Evolutionary conservation across 495 filamentous ascomycete genomes (phyloP).

Genomic region (Hyaloscypha bicolor): DNA sequence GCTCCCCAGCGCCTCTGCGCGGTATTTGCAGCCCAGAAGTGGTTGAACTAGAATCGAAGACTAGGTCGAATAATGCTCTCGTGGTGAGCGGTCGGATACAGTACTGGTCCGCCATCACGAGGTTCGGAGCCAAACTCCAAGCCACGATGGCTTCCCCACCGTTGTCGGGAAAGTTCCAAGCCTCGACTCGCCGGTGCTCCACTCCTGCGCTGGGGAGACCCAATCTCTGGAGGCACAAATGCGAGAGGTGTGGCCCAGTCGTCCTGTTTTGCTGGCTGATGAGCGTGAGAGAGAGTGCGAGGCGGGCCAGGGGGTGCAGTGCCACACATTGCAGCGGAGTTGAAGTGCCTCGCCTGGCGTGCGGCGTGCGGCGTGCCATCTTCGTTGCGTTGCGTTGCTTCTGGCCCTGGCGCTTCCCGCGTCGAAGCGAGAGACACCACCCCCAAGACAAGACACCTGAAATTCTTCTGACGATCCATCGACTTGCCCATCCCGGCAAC

Average conservation of each 20-base stretch:
- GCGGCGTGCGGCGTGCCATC: background rate
- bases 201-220: background rate
- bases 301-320: background rate
- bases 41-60: background rate
- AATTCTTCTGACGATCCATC: slow-evolving; percentile 4
- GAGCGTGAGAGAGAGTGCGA: background rate
- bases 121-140: background rate
- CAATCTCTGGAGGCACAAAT: background rate
- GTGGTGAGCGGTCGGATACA: too few relatives aligned
- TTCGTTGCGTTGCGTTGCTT: background rate
- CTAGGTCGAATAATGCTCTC: background rate
- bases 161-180: slow-evolving; percentile 15
- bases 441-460: background rate
- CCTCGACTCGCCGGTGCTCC: slow-evolving; percentile 2
- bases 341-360: background rate
- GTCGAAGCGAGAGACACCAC: background rate
- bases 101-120: background rate
- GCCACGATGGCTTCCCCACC: slow-evolving; percentile 10
- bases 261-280: background rate
- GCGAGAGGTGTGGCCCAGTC: background rate
- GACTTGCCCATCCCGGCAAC: slow-evolving; percentile 8
- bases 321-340: background rate
- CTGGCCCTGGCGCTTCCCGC: background rate
- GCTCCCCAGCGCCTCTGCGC: background rate
- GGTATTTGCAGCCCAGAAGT: background rate